Percentiles rank a stretch among this genome's conserved stretches.
Conservation (phyloP, 345 rosid genomes). For the Eucalyptus guilfoylei region DNA sequence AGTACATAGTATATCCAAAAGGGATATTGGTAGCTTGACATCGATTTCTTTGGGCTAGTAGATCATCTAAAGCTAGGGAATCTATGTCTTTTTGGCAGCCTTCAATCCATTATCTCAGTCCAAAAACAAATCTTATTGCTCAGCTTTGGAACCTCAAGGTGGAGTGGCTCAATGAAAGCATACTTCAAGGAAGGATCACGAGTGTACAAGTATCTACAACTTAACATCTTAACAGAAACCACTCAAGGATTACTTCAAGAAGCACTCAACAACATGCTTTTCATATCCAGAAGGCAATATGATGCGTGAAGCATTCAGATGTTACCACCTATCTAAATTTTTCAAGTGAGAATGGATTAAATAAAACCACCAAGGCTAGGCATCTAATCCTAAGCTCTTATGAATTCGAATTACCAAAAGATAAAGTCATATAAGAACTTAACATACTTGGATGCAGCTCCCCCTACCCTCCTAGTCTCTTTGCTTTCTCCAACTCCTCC, state of each 20-base stretch:
- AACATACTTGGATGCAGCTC: background rate
- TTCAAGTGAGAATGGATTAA: background rate
- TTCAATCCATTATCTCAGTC: background rate
- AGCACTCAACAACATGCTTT: background rate
- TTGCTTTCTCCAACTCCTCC: background rate
- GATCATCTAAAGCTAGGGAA: background rate
- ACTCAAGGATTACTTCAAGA: background rate
- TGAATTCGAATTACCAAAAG: background rate
- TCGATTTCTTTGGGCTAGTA: background rate
- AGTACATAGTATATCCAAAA: background rate
- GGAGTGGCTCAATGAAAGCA: background rate
- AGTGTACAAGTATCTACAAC: background rate
- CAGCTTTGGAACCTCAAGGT: background rate
- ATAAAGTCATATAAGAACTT: background rate
- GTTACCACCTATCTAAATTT: background rate
- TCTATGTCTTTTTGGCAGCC: background rate
- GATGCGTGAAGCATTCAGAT: background rate
- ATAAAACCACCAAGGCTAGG: too few species aligned
- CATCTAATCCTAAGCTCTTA: too few species aligned
- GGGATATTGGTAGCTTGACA: background rate
- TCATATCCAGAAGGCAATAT: background rate
- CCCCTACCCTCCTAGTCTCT: background rate
- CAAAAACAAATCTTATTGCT: background rate
- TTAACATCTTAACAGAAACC: background rate
- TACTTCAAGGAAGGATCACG: background rate